Base-by-base conservation (phyloP, 345 rosid species). In the Turnera subulata region DNA sequence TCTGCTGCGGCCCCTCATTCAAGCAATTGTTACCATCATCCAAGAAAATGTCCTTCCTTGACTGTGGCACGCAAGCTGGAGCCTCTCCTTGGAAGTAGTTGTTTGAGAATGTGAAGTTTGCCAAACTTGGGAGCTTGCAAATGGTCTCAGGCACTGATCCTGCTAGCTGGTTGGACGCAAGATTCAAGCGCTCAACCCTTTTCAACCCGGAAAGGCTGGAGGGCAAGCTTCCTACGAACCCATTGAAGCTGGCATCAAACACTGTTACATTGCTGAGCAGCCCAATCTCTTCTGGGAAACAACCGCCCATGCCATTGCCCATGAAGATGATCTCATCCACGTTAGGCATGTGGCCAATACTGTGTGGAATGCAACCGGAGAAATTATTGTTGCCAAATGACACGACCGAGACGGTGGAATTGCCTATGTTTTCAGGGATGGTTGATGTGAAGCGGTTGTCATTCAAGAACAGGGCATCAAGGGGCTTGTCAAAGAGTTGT, bases 381-480 rank as follows among this genome's bases (percentile, higher is more conserved):
- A 89, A 80, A 13, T 82, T 80, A 78, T 91, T 91, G 64, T 80
- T 47, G 16, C 89, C 94, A 38, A 91, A 83, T 26, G 87, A 67
- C 55, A 84, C 75, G 0, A 88, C 83, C 0, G 94, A 74, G 8
- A 63, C 88, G 0, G 75, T 38, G 25, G 94, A 91, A 25, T 80
- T 70, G 6, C 97, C 96, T 0, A 91, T 49, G 2, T 87, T 72
- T 1, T 80, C 80, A 10, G 97, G 94, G 46, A 91, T 83, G 14
- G 58, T 49, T 13, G 81, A 76, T 3, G 73, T 63, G 79, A 91
- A 88, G 55, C 97, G 69, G 61, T 91, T 91, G 69, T 88, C 63
- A 74, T 91, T 88, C 75, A 91, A 49, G 75, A 91, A 82, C 62
- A 88, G 35, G 1, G 89, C 91, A 32, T 91, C 97, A 0, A 85